Evolutionary conservation across 108 stramenopile species (phyloP).

Genomic region (Nitzschia sp.): DNA sequence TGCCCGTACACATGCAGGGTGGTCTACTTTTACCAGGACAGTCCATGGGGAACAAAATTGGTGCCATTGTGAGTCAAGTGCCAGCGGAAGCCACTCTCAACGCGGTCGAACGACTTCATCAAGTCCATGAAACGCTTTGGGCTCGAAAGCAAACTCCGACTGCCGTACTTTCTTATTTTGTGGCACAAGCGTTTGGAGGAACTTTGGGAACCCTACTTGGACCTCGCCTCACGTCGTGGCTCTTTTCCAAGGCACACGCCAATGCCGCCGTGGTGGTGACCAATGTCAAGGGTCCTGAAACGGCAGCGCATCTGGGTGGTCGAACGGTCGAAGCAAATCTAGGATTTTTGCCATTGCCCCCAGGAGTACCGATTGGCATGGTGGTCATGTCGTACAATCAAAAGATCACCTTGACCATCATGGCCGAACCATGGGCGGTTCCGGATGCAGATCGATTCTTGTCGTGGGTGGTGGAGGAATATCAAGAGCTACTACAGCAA

Average conservation of each 20-base stretch:
- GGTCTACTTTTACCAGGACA: slow-evolving; percentile 75
- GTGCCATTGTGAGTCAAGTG: slow-evolving; percentile 73
- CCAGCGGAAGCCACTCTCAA: slow-evolving; percentile 53
- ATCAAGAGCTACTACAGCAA: slow-evolving; percentile 43
- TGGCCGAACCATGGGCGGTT: slow-evolving; percentile 81
- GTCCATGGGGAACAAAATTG: slow-evolving; percentile 82
- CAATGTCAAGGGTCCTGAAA: slow-evolving; percentile 67
- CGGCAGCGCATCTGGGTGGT: slow-evolving; percentile 69
- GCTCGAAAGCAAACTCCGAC: slow-evolving; percentile 67
- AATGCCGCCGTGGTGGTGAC: slow-evolving; percentile 75
- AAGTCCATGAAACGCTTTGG: slow-evolving; percentile 57
- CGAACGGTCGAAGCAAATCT: slow-evolving; percentile 60
- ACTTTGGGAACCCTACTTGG: slow-evolving; percentile 31
- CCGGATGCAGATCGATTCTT: slow-evolving; percentile 86
- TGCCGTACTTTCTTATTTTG: slow-evolving; percentile 55
- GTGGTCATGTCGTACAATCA: slow-evolving; percentile 75
- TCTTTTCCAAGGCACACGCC: slow-evolving; percentile 65
- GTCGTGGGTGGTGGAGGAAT: slow-evolving; percentile 78
- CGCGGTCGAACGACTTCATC: slow-evolving; percentile 54
- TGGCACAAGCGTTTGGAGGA: slow-evolving; percentile 42
- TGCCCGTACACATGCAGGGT: slow-evolving; percentile 84
- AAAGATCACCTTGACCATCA: slow-evolving; percentile 59
- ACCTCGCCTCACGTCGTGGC: not conserved
- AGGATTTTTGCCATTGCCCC: slow-evolving; percentile 86
- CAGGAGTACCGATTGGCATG: slow-evolving; percentile 79